Evolutionary conservation across 2,329 filamentous ascomycete species (phyloP), one percentile per base, ranked within the genome.

Genomic region (Akanthomyces dipterigenus): DNA sequence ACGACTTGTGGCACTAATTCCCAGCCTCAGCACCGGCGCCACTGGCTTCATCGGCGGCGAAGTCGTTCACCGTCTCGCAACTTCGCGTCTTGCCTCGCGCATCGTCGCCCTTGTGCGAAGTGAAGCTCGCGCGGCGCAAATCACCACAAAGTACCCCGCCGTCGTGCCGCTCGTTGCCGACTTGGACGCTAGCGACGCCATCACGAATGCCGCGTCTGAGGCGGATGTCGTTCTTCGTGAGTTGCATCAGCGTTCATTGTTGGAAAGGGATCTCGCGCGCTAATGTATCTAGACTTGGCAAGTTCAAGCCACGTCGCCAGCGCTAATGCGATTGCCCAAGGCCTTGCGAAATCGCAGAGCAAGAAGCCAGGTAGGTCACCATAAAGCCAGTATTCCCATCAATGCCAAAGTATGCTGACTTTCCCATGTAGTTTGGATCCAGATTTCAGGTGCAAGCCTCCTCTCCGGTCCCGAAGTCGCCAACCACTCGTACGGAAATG

Each of bases 181-280:
- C 46, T 71, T 81, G 1, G 74, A 79, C 43, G 72, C 76, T 31
- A 64, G 69, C 0, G 72, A 74, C 0, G 64, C 80, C 12, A 71
- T 84, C 24, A 75, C 77, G 64, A 72, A 77, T 49, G 79, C 79
- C 50, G 78, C 79, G 0, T 70, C 73, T 0, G 74, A 74, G 1
- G 78, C 80, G 0, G 76, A 79, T 61, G 69, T 79, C 43, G 75
- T 79, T 12, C 63, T 78, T 43, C 76, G 75, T 77, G 69, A 5
- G 75, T 73, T 38, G 14, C 31, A 38, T 3, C 36, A 16, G 36
- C 12, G 2, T 34, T 34, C 8, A 9, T 34, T 11, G 8, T 34
- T 34, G 6, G 6, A 34, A 6, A 8, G 28, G 31, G 14, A 38
- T 76, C 77, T 64, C 66, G 77, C 62, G 63, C 70, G 9, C 70